Base-by-base conservation (phyloP, 306 rosid genomes). In the Castanea sativa region DNA sequence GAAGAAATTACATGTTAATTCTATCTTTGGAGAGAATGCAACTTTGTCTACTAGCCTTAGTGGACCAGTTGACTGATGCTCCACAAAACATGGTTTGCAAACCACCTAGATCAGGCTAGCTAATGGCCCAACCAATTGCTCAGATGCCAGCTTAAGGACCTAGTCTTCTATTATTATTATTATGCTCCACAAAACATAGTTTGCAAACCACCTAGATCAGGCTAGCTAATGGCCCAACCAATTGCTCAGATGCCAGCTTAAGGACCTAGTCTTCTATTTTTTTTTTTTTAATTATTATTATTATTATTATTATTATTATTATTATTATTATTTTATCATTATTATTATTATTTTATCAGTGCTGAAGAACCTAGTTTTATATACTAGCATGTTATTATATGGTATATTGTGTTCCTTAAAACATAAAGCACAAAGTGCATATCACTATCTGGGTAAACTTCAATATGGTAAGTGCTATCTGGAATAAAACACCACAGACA, bases 401-500 rank as follows among this genome's bases (percentile, higher is more conserved):
- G 72, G 20, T 4, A 68, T 35, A 16, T 33, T 77, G 27, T 53
- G 27, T 30, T 19, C 64, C 29, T 63, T 63, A 4, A 9, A 38
- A 59, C 20, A 75, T 51, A 61, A 49, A n/a, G 69, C 1, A 21
- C 27, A 35, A 11, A 29, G 73, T 29, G 8, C 27, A 63, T 29
- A 63, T 0, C 32, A 43, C 20, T 35, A 76, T 27, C 21, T 27
- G 45, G 13, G 35, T 73, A 65, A 23, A 14, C 55, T 69, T 67
- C 73, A 16, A 69, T 10, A 78, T 6, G 71, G 35, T 65, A 41
- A 30, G 63, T 20, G 35, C 13, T 13, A 30, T 32, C 59, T 59
- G 64, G 79, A 59, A 64, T 20, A 64, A 3, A 55, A 57, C 18
- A 56, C 45, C 53, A 23, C 78, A 78, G 5, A 76, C 43, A 82